Percentiles rank a stretch among this genome's conserved stretches.
Conservation (phyloP, 78 protist species). For the Dictyostelium capitatum region DNA sequence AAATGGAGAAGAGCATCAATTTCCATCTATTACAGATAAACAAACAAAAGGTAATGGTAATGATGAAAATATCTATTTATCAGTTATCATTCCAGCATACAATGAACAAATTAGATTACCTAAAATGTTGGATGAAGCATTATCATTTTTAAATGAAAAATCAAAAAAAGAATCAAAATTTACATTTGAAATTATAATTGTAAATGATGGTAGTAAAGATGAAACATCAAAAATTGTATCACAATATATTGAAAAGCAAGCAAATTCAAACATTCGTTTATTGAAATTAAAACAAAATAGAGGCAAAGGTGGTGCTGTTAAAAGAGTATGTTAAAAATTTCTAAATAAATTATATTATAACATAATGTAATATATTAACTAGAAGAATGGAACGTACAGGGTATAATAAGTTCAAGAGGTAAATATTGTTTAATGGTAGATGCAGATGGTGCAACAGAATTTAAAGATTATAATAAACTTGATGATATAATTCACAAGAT, state of each 20-base stretch:
- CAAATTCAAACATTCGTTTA: conserved; percentile 55
- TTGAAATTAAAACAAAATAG: conserved; percentile 56
- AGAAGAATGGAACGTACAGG: conserved; percentile 10
- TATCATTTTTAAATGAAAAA: conserved; percentile 35
- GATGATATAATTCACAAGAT: conserved; percentile 46
- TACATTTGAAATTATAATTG: conserved; percentile 88
- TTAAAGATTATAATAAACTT: conserved; percentile 65
- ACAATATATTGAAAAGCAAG: conserved; percentile 19
- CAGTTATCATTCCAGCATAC: conserved; percentile 87
- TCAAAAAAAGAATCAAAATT: conserved; percentile 17
- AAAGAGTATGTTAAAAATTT: conserved; percentile 45
- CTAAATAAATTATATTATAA: neutral
- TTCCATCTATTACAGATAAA: conserved; percentile 19
- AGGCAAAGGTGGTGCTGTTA: conserved; percentile 93
- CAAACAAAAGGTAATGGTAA: neutral
- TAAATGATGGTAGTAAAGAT: conserved; percentile 89
- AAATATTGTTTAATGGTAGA: conserved; percentile 80
- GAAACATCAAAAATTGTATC: conserved; percentile 43
- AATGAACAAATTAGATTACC: conserved; percentile 86
- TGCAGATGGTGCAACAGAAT: conserved; percentile 90
- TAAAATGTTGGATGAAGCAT: conserved; percentile 58
- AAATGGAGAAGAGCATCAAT: neutral
- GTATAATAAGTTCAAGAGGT: conserved; percentile 80
- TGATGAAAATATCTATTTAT: conserved; percentile 29
- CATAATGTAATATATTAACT: neutral